Conservation (phyloP, 192 early-diverging fungal species). For the Physocladia obscura region DNA sequence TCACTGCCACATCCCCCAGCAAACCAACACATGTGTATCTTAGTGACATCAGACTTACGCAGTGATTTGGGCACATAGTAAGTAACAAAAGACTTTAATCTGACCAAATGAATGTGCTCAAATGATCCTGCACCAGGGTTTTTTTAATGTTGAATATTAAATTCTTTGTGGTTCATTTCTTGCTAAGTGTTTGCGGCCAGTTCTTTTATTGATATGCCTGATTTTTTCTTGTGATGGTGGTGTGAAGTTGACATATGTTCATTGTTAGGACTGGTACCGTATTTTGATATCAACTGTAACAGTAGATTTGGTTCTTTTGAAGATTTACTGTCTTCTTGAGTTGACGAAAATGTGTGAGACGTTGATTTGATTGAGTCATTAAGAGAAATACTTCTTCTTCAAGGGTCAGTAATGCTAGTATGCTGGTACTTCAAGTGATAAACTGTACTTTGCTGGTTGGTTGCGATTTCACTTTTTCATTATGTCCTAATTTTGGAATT, state of each 20-base stretch:
- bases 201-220: not conserved
- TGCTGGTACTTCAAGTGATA: not conserved
- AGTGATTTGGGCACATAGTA: conserved; percentile 92
- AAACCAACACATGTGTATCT: too few species aligned
- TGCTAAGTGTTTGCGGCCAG: not conserved
- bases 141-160: conserved; percentile 19
- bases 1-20: too few species aligned
- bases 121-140: conserved; percentile 78
- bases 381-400: not conserved
- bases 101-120: conserved; percentile 88
- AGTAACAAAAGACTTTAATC: conserved; percentile 64
- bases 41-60: conserved; percentile 81
- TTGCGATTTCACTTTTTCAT: too few species aligned
- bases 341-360: not conserved
- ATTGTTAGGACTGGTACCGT: not conserved
- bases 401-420: not conserved
- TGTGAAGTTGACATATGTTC: not conserved
- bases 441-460: not conserved
- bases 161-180: not conserved
- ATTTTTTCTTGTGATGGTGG: not conserved
- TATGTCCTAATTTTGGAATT: not conserved
- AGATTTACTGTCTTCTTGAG: not conserved
- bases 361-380: not conserved
- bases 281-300: not conserved
- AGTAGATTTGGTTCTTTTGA: not conserved